A percentile compares a stretch with the other conserved stretches of the same genome.
phyloP scores from a whole-genome alignment of 2,329 filamentous ascomycete species.

The Cadophora sp. region DNA sequence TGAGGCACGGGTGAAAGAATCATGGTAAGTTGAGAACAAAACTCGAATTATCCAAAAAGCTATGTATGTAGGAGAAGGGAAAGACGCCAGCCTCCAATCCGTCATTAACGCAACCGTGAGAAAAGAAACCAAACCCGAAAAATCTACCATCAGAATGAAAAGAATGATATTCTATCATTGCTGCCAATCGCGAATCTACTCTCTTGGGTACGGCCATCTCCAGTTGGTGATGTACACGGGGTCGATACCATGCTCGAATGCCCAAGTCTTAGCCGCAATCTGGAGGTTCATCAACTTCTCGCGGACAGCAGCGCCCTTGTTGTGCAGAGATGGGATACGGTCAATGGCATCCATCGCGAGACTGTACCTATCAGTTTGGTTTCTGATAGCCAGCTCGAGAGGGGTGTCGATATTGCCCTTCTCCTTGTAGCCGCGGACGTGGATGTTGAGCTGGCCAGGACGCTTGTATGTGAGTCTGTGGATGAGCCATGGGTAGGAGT shows the following conservation, averaged over 20 bases:
- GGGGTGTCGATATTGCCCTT: slow-evolving; percentile 87
- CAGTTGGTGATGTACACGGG: slow-evolving; percentile 49
- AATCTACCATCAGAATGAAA: neutral
- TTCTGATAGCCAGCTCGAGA: slow-evolving; percentile 78
- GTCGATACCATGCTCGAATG: slow-evolving; percentile 75
- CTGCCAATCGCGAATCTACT: neutral
- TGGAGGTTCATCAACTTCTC: slow-evolving; percentile 70
- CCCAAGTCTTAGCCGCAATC: slow-evolving; percentile 67
- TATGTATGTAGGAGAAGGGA: neutral
- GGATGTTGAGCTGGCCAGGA: slow-evolving; percentile 69
- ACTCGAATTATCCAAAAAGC: slow-evolving; percentile 1
- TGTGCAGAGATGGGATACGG: slow-evolving; percentile 65
- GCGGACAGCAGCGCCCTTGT: slow-evolving; percentile 66
- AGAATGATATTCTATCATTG: neutral
- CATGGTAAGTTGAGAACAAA: neutral
- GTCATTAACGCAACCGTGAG: neutral
- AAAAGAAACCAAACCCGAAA: neutral
- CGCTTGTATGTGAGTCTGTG: slow-evolving; percentile 80
- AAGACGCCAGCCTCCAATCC: slow-evolving; percentile 7
- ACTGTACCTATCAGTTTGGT: slow-evolving; percentile 78
- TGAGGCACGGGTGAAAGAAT: neutral
- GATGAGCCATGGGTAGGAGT: slow-evolving; percentile 82
- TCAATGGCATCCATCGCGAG: slow-evolving; percentile 81
- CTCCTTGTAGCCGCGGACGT: slow-evolving; percentile 81
- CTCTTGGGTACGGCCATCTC: slow-evolving; percentile 41